These are phyloP conservation scores for Cladosporium velox DNA, from an alignment of 2,329 filamentous ascomycete genomes.

Conservation along the genomic window DNA sequence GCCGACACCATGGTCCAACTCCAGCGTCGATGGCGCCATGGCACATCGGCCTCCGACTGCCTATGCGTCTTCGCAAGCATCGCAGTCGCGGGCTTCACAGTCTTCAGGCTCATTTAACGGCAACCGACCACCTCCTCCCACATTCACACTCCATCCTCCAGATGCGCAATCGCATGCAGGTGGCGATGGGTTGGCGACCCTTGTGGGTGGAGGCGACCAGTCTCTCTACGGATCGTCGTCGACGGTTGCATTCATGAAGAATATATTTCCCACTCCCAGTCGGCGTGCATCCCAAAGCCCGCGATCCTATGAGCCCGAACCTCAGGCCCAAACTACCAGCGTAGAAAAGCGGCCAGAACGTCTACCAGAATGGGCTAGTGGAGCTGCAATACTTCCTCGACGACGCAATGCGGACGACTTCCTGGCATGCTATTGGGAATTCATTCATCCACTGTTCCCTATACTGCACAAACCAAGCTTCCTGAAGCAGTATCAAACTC, in stretches of 20 bases:
- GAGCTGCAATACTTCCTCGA: conserved; percentile 26
- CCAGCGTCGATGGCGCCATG: conserved; percentile 14
- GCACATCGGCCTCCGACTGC: conserved; percentile 15
- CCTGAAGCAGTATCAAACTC: conserved; percentile 28
- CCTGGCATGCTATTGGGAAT: conserved; percentile 32
- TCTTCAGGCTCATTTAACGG: conserved; percentile 13
- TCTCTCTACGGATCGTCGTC: conserved; percentile 29
- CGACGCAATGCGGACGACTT: conserved; percentile 33
- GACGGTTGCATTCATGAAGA: conserved; percentile 31
- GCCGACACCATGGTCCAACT: conserved; percentile 15
- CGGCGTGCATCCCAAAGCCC: conserved; percentile 22
- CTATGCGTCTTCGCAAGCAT: conserved; percentile 1
- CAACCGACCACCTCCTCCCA: conserved; percentile 14
- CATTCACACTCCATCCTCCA: conserved; percentile 13
- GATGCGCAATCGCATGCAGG: conserved; percentile 3
- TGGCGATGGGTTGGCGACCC: conserved; percentile 11
- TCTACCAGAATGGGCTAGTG: not conserved
- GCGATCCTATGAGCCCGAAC: conserved; percentile 16
- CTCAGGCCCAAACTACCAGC: not conserved
- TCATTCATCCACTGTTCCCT: conserved; percentile 33
- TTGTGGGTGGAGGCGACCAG: conserved; percentile 9
- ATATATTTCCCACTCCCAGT: conserved; percentile 18
- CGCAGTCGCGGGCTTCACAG: conserved; percentile 5
- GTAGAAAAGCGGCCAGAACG: conserved; percentile 24
- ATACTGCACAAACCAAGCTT: conserved; percentile 32